Evolutionary conservation across 345 rosid genomes (phyloP).

Genomic region (Gossypium rotundifolium): DNA sequence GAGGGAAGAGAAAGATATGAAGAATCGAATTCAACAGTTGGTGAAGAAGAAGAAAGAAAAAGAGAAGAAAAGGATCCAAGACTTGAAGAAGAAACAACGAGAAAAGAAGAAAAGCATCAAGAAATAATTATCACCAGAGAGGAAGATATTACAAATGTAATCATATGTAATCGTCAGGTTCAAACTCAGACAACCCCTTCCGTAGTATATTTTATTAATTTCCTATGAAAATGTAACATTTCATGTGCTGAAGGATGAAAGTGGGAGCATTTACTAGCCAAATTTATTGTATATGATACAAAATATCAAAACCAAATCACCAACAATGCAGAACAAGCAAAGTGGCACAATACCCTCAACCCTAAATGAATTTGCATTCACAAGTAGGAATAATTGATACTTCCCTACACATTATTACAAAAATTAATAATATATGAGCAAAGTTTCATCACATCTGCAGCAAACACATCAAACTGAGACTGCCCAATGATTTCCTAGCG

Average conservation of each 20-base stretch:
- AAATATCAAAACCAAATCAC: neutral
- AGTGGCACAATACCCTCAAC: neutral
- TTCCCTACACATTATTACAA: constrained; percentile 4
- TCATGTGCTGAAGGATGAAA: neutral
- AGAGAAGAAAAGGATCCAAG: neutral
- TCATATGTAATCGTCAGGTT: no score
- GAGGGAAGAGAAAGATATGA: neutral
- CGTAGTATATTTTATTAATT: no score
- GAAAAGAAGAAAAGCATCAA: neutral
- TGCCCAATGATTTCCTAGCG: neutral
- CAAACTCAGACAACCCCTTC: no score
- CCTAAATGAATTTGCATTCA: neutral
- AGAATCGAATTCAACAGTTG: neutral
- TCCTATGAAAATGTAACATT: neutral
- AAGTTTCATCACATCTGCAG: neutral
- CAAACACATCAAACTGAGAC: neutral
- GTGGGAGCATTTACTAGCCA: neutral
- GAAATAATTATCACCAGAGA: neutral
- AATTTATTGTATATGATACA: neutral
- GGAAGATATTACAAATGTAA: neutral
- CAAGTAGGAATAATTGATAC: neutral
- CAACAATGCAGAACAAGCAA: neutral
- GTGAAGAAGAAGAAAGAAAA: constrained; percentile 7
- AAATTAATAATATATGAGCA: neutral
- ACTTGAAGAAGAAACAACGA: neutral